phyloP scores from a whole-genome alignment of 2,329 filamentous ascomycete species.

The Stemphylium lycopersici region DNA sequence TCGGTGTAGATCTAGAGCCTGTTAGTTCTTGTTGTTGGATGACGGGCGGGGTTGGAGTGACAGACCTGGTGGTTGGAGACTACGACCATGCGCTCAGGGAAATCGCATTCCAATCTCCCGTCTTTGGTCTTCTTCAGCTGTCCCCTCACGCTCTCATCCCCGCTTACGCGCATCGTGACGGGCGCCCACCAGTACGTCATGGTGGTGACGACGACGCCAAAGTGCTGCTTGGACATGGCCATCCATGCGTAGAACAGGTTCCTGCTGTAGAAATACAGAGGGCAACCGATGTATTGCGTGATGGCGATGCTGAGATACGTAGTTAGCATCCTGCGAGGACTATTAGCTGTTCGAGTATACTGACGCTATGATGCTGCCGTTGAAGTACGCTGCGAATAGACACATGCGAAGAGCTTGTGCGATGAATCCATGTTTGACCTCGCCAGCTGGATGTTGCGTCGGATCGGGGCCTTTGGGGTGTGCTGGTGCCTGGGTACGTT shows the following conservation, averaged over 20 bases:
- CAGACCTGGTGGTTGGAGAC: constrained; percentile 80
- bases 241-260: constrained; percentile 84
- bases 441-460: constrained; percentile 42
- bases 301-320: constrained; percentile 54
- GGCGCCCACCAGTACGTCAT: constrained; percentile 88
- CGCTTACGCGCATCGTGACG: constrained; percentile 79
- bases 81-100: constrained; percentile 80
- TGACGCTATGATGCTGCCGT: constrained; percentile 50
- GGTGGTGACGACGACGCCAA: constrained; percentile 75
- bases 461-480: constrained; percentile 5
- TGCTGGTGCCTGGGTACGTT: constrained; percentile 16
- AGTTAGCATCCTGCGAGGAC: constrained; percentile 31
- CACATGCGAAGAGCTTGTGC: constrained; percentile 53
- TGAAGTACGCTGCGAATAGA: constrained; percentile 55
- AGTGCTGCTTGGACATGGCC: constrained; percentile 83
- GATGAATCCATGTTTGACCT: constrained; percentile 51
- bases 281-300: constrained; percentile 74
- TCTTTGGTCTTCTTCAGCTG: constrained; percentile 72
- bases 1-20: constrained; percentile 75
- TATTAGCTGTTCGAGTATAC: constrained; percentile 23
- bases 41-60: background rate
- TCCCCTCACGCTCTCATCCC: constrained; percentile 77
- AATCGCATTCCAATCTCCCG: constrained; percentile 74
- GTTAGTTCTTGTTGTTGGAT: constrained; percentile 15
- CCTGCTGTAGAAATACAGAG: constrained; percentile 75